These are phyloP conservation scores for Coccomyxa sp. DNA, from an alignment of 139 green algal genomes.

Conservation along the genomic window DNA sequence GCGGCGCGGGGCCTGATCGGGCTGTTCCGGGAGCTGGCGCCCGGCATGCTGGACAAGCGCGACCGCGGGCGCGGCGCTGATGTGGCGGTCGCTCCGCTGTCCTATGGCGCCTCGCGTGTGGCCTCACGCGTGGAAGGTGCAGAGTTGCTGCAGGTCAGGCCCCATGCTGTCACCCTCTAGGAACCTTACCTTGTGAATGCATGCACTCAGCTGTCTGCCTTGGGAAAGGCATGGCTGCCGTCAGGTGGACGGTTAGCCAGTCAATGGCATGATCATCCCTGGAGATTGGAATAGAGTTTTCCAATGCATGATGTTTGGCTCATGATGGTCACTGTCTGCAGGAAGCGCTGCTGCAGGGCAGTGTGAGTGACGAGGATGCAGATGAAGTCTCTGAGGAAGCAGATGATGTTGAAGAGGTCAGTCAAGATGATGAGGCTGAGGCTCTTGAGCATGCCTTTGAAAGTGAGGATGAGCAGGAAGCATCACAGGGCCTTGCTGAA, in stretches of 20 bases:
- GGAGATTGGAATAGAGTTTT: no score
- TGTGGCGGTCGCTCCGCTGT: slow-evolving; percentile 35
- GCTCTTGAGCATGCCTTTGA: slow-evolving; percentile 1
- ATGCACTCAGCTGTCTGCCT: background rate
- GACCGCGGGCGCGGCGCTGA: slow-evolving; percentile 82
- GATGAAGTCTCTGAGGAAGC: slow-evolving; percentile 5
- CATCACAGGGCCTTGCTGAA: slow-evolving; percentile 9
- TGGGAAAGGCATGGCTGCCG: background rate
- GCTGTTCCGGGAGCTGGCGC: slow-evolving; percentile 89
- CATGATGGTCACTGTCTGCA: no score
- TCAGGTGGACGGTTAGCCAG: no score
- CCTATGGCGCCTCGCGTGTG: slow-evolving; percentile 56
- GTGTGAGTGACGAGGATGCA: slow-evolving; percentile 27
- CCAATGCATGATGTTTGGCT: no score
- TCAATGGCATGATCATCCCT: no score
- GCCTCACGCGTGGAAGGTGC: slow-evolving; percentile 65
- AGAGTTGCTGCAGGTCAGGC: slow-evolving; percentile 73
- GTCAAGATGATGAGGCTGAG: slow-evolving; percentile 18
- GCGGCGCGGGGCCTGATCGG: slow-evolving; percentile 76
- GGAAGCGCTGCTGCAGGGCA: no score
- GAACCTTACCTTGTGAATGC: slow-evolving; percentile 19
- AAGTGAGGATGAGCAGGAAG: slow-evolving; percentile 5
- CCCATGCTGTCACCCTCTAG: background rate
- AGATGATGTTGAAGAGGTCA: slow-evolving; percentile 16
- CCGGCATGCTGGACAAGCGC: slow-evolving; percentile 86